These are phyloP conservation scores for Candida andamanensis DNA, from an alignment of 805 yeast genomes.

Conservation along the genomic window DNA sequence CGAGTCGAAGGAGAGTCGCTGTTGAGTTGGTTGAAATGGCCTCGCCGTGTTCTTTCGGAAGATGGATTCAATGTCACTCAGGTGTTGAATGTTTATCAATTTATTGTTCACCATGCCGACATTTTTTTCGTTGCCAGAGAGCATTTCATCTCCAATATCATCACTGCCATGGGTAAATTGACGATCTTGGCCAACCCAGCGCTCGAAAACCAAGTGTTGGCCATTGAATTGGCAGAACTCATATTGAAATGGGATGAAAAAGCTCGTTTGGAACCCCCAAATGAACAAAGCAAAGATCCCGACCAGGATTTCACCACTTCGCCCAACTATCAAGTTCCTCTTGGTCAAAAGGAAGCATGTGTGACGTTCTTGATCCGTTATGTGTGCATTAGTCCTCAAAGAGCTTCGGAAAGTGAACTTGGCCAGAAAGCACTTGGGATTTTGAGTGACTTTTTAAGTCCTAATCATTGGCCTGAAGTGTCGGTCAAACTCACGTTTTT, in stretches of 20 bases:
- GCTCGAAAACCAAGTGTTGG: conserved; percentile 74
- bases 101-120: conserved; percentile 80
- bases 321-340: conserved; percentile 56
- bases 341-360: conserved; percentile 82
- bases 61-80: conserved; percentile 84
- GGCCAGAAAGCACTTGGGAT: conserved; percentile 81
- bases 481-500: conserved; percentile 82
- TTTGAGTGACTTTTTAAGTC: conserved; percentile 64
- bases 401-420: conserved; percentile 77
- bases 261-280: conserved; percentile 21
- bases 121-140: conserved; percentile 83
- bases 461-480: conserved; percentile 81
- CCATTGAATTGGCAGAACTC: conserved; percentile 84
- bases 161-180: conserved; percentile 87
- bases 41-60: conserved; percentile 85
- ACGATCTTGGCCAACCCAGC: conserved; percentile 74
- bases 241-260: conserved; percentile 80
- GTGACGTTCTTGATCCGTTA: conserved; percentile 83
- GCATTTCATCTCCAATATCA: conserved; percentile 81
- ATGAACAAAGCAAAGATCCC: conserved; percentile 3
- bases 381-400: conserved; percentile 78
- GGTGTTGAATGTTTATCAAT: conserved; percentile 82
- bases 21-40: conserved; percentile 86
- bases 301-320: conserved; percentile 41
- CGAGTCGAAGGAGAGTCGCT: conserved; percentile 56